Evolutionary conservation across 2,329 filamentous ascomycete genomes (phyloP), one percentile per base, ranked within the genome.

Genomic region (Cadophora malorum): DNA sequence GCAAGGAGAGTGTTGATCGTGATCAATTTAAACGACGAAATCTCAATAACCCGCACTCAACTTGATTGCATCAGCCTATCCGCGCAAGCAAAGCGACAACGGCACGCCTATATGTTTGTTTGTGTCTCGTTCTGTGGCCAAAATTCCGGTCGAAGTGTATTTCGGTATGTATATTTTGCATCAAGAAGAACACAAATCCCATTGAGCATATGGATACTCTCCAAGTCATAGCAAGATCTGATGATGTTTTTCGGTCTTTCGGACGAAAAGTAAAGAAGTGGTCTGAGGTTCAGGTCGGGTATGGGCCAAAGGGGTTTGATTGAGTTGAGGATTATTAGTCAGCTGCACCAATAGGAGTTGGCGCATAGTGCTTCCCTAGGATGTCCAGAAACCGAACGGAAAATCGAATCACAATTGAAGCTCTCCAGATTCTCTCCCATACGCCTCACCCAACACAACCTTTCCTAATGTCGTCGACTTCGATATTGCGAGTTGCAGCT

Each of bases 401-500:
- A 58, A 64, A 67, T 63, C 65, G 49, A 62, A 47, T 41, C 45
- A 66, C 45, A 19, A 25, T 52, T 31, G 52, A 62, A 62, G 52
- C 61, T 59, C 65, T 62, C 28, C 41, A 69, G 69, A 67, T 62
- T 50, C 49, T 49, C 66, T 50, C 56, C 66, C 62, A 65, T 38
- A 69, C 58, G 69, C 69, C 56, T 66, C 65, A 64, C 49, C 53
- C 72, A 71, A 67, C 68, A 63, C 59, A 67, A 41, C 68, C 72
- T 76, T 76, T 77, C 79, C 76, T 79, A 81, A 91, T 91, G 88
- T 87, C 88, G 79, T 89, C 90, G 76, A 82, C 87, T 74, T 84
- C 88, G 71, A 81, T 94, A 78, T 84, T 94, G 82, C 90, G 91
- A 79, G 81, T 90, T 78, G 90, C 90, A 81, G 86, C 86, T 80